Evolutionary conservation across 1,139 yeast species (phyloP), one percentile per base, ranked within the genome.

Genomic region (Pichia sp.): DNA sequence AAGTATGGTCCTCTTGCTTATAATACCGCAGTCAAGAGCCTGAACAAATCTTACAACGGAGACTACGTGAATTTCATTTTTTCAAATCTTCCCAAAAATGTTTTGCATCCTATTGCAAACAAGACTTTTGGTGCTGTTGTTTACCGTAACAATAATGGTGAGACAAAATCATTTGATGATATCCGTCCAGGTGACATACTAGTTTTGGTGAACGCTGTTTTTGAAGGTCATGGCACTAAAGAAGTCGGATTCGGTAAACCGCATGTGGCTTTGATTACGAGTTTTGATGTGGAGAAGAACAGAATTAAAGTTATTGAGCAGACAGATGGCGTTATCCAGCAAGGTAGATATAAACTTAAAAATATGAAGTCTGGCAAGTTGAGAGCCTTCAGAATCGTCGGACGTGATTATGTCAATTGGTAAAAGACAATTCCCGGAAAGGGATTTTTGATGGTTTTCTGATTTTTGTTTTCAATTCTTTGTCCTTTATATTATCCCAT

Each of bases 161-260:
- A 83, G 44, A 80, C 83, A 13, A 75, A 78, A 23, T 81, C 80
- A 61, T 63, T 73, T 36, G 93, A 84, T 54, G 89, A 83, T 49
- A 80, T 90, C 55, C 78, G 80, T 51, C 84, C 95, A 0, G 99
- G 99, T 56, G 98, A 93, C 67, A 76, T 93, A 15, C 72, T 90
- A 49, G 86, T 90, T 58, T 79, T 90, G 60, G 81, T 85, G 63
- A 81, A 82, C 57, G 96, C 90, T 8, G 79, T 79, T 58, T 90
- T 92, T 71, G 82, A 80, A 57, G 80, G 56, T 23, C 43, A 47
- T 11, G 36, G 84, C 8, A 63, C 30, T n/a, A 62, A 64, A 47
- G 80, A 78, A 15, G 78, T 81, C 13, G 90, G 92, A 23, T 62
- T 67, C 52, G 64, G 61, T 10, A 63, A 61, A n/a, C 78, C 80